Conservation (phyloP, 768 basidiomycete genomes). For the Phanerodontia chrysosporium region DNA sequence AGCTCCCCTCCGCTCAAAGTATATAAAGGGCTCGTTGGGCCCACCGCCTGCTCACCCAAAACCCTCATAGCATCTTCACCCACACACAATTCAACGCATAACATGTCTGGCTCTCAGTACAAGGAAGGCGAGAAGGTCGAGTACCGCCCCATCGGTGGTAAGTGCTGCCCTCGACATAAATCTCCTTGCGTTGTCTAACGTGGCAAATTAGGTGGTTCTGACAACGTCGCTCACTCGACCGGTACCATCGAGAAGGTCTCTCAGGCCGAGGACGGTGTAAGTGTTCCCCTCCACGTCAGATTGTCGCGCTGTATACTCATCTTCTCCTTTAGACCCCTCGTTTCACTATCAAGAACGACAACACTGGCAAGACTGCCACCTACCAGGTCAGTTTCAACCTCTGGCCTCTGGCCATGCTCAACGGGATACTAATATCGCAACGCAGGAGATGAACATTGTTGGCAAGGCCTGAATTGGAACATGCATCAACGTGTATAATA, state of each 20-base stretch:
- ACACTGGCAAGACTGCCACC: slow-evolving; percentile 37
- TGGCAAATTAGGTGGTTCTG: slow-evolving; percentile 16
- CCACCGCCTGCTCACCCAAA: too few relatives aligned
- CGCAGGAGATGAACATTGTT: slow-evolving; percentile 36
- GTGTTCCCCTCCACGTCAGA: slow-evolving; percentile 15
- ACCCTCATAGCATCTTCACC: background rate
- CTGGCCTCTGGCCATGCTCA: background rate
- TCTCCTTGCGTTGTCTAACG: slow-evolving; percentile 14
- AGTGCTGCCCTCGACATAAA: background rate
- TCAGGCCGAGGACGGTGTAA: slow-evolving; percentile 29
- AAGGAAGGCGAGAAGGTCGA: slow-evolving; percentile 39
- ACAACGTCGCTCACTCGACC: slow-evolving; percentile 36
- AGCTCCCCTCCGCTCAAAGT: background rate
- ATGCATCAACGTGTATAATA: too few relatives aligned
- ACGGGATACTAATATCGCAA: background rate
- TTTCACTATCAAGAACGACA: slow-evolving; percentile 39
- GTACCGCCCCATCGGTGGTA: slow-evolving; percentile 40
- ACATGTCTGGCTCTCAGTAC: slow-evolving; percentile 25
- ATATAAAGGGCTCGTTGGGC: slow-evolving; percentile 2
- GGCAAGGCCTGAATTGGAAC: slow-evolving; percentile 16
- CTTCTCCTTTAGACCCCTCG: slow-evolving; percentile 22
- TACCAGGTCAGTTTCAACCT: slow-evolving; percentile 28
- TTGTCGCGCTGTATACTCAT: background rate
- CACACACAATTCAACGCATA: background rate
- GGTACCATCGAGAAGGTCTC: slow-evolving; percentile 32